Conservation (phyloP, 345 rosid species). For the Aurinia saxatilis region DNA sequence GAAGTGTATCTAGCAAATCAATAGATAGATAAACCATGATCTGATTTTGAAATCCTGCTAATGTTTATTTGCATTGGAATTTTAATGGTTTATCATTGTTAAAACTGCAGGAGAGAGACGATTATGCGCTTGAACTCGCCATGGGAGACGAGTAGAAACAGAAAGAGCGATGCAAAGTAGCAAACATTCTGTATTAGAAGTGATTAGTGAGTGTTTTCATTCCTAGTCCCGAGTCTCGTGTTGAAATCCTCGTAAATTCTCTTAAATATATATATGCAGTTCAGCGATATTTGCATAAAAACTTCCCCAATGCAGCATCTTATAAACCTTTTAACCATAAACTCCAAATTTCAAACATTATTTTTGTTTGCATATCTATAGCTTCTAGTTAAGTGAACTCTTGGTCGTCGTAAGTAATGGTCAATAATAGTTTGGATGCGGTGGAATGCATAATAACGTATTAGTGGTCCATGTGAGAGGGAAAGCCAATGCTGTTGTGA, state of each 20-base stretch:
- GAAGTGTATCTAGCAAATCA: too few relatives aligned
- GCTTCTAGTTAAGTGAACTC: constrained; percentile 6
- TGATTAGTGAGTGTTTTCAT: constrained; percentile 6
- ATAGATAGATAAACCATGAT: too few relatives aligned
- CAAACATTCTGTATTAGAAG: not conserved
- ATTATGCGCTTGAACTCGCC: constrained; percentile 90
- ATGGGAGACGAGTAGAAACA: constrained; percentile 66
- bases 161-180: not conserved
- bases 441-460: constrained; percentile 9
- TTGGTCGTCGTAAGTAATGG: constrained; percentile 13
- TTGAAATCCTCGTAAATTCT: constrained; percentile 9
- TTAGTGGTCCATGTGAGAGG: constrained; percentile 26
- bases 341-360: not conserved
- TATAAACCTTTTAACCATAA: not conserved
- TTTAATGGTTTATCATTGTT: not conserved
- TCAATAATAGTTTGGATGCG: constrained; percentile 4
- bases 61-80: not conserved
- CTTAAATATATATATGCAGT: not conserved
- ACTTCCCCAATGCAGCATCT: not conserved
- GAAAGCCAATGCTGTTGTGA: constrained; percentile 12
- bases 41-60: too few relatives aligned
- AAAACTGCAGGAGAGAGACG: constrained; percentile 72
- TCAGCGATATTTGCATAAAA: not conserved
- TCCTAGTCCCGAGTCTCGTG: not conserved
- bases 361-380: constrained; percentile 2